These are phyloP conservation scores for Xylaria multiplex DNA, from an alignment of 2,329 filamentous ascomycete species.

Conservation along the genomic window DNA sequence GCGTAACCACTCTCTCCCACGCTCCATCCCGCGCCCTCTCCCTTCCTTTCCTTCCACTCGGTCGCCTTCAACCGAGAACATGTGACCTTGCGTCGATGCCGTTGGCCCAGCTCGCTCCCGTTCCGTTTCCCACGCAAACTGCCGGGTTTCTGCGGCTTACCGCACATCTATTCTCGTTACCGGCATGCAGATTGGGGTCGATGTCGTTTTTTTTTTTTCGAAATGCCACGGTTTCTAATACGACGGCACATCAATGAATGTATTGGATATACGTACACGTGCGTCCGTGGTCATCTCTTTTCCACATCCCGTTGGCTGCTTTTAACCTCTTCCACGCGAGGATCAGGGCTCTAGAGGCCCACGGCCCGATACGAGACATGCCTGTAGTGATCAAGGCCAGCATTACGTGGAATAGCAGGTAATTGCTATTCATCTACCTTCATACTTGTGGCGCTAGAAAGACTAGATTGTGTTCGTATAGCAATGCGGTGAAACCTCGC, in stretches of 20 bases:
- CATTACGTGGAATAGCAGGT: not conserved
- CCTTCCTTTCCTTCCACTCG: constrained; percentile 24
- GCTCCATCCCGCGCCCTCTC: constrained; percentile 17
- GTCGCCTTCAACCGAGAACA: constrained; percentile 29
- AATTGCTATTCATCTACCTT: not conserved
- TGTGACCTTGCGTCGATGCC: constrained; percentile 37
- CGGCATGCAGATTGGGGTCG: constrained; percentile 23
- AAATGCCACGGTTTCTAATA: not conserved
- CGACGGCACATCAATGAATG: constrained; percentile 5
- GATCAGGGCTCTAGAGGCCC: not conserved
- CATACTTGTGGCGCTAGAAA: not conserved
- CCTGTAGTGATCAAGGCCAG: constrained; percentile 7
- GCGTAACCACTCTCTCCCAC: constrained; percentile 8
- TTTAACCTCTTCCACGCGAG: constrained; percentile 9
- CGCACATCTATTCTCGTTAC: constrained; percentile 32
- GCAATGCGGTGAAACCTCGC: constrained; percentile 30
- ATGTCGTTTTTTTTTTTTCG: constrained; percentile 4
- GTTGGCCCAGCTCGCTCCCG: constrained; percentile 27
- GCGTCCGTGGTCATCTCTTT: constrained; percentile 4
- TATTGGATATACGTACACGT: constrained; percentile 12
- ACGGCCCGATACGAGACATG: constrained; percentile 11
- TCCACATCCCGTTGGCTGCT: constrained; percentile 21
- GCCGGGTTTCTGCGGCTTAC: constrained; percentile 27
- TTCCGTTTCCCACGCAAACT: constrained; percentile 27
- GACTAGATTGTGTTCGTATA: not conserved